Conservation (phyloP, 2,329 filamentous ascomycete genomes). For the Monosporascus sp. region DNA sequence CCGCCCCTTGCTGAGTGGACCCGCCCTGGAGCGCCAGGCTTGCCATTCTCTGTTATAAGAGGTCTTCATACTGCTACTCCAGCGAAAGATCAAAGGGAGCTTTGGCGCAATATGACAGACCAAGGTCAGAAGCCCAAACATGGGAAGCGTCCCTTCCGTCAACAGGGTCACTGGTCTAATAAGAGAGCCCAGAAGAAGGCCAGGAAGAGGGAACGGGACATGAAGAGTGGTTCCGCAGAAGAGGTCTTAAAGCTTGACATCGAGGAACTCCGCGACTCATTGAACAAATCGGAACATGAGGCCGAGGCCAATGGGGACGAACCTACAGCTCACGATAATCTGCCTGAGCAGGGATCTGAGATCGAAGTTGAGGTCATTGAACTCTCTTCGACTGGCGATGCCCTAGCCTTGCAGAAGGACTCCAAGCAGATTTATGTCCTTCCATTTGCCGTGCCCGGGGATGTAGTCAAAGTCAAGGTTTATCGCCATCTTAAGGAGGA, state of each 20-base stretch:
- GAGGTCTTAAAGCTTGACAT: slow-evolving; percentile 64
- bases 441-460: slow-evolving; percentile 83
- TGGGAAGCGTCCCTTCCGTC: slow-evolving; percentile 15
- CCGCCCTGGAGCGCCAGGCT: too few species aligned
- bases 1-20: too few species aligned
- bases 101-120: neutral
- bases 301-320: slow-evolving; percentile 24
- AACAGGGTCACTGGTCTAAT: slow-evolving; percentile 11
- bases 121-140: neutral
- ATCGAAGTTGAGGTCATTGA: slow-evolving; percentile 77
- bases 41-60: neutral
- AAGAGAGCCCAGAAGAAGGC: slow-evolving; percentile 43
- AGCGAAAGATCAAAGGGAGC: neutral
- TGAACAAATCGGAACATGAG: slow-evolving; percentile 28
- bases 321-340: slow-evolving; percentile 18
- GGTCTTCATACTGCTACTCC: neutral
- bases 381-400: slow-evolving; percentile 89
- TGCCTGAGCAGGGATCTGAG: slow-evolving; percentile 67
- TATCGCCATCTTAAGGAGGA: slow-evolving; percentile 63
- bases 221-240: slow-evolving; percentile 58
- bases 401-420: slow-evolving; percentile 67
- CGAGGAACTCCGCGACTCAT: slow-evolving; percentile 44
- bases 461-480: slow-evolving; percentile 73
- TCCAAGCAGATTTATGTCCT: slow-evolving; percentile 74
- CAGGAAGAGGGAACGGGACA: slow-evolving; percentile 53